Conservation (phyloP, 2,329 filamentous ascomycete genomes). For the Fusarium haematococcum region DNA sequence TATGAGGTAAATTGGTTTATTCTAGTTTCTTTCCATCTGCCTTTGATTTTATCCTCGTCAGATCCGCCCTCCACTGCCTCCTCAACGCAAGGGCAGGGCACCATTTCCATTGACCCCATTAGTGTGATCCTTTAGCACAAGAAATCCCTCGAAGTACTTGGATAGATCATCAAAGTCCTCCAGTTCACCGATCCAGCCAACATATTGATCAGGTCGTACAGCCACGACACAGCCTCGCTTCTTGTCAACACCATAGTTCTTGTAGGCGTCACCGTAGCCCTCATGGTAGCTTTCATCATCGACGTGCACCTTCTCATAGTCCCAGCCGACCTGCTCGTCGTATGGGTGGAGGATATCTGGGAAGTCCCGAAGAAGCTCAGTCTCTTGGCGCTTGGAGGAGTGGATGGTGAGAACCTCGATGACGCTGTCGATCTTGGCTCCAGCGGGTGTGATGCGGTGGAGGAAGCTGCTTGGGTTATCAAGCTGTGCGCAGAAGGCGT, state of each 20-base stretch:
- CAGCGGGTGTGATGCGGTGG: constrained; percentile 44
- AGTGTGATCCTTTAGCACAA: neutral
- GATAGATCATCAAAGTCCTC: constrained; percentile 43
- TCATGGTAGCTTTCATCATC: constrained; percentile 67
- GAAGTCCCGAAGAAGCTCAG: constrained; percentile 55
- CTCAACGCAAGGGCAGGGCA: neutral
- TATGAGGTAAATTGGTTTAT: neutral
- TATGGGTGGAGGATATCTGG: constrained; percentile 62
- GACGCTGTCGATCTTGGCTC: constrained; percentile 43
- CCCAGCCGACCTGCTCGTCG: constrained; percentile 61
- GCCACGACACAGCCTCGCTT: constrained; percentile 69
- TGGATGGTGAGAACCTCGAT: constrained; percentile 74
- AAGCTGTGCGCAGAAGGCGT: constrained; percentile 44
- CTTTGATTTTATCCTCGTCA: neutral
- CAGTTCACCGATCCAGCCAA: constrained; percentile 58
- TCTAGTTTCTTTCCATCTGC: neutral
- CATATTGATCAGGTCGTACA: constrained; percentile 76
- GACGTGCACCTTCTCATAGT: constrained; percentile 68
- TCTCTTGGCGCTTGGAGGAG: constrained; percentile 59
- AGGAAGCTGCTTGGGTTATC: constrained; percentile 55
- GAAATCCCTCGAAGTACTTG: constrained; percentile 1
- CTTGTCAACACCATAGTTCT: constrained; percentile 68
- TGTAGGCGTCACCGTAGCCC: constrained; percentile 63
- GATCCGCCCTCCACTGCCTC: neutral
- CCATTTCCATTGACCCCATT: neutral